phyloP scores from a whole-genome alignment of 2,329 filamentous ascomycete species.

The Hypoxylon rubiginosum region DNA sequence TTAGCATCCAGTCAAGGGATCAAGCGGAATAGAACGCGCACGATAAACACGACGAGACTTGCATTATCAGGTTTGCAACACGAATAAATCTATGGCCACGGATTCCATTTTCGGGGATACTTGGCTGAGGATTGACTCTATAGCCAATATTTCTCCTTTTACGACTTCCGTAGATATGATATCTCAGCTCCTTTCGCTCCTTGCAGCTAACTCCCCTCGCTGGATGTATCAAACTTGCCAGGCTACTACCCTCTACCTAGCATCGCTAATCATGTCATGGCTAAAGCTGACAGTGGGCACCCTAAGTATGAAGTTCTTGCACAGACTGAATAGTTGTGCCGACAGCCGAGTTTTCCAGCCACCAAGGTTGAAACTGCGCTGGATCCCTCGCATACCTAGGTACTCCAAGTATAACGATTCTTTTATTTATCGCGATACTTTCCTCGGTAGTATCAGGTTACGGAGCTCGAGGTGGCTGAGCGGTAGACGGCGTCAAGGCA shows the following conservation, averaged over 20 bases:
- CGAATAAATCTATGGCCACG: background rate
- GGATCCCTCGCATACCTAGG: background rate
- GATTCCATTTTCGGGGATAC: background rate
- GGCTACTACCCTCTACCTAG: background rate
- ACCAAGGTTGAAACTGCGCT: background rate
- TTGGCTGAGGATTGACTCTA: background rate
- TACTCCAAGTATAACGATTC: background rate
- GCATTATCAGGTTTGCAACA: too few relatives aligned
- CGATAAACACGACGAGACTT: background rate
- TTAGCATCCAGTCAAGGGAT: background rate
- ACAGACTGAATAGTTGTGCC: too few relatives aligned
- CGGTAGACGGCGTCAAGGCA: background rate
- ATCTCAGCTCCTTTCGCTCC: background rate
- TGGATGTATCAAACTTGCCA: background rate
- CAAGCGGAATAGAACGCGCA: background rate
- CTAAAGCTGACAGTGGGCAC: too few relatives aligned
- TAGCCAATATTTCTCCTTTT: background rate
- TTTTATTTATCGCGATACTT: background rate
- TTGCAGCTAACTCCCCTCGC: background rate
- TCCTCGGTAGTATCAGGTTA: background rate
- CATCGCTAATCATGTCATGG: background rate
- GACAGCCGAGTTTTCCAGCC: background rate
- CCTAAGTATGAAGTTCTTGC: too few relatives aligned
- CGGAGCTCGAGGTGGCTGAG: background rate
- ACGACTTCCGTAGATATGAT: background rate